These are phyloP conservation scores for Silene coronaria DNA, from an alignment of 179 eudicot species.

Conservation along the genomic window DNA sequence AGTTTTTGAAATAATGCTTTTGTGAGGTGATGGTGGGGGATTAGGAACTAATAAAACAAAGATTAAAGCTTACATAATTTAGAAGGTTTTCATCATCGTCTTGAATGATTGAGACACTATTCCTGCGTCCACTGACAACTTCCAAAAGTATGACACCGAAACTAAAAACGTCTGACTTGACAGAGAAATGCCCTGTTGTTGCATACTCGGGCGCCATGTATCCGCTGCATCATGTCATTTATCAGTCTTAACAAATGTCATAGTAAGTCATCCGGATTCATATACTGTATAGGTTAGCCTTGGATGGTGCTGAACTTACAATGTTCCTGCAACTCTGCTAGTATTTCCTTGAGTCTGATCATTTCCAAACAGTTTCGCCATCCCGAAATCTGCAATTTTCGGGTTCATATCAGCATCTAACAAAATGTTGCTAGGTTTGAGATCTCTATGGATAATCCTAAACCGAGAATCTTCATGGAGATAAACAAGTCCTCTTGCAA, in stretches of 20 bases:
- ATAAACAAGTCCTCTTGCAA: constrained; percentile 11
- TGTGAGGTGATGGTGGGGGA: neutral
- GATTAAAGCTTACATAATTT: constrained; percentile 16
- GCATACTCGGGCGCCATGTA: constrained; percentile 34
- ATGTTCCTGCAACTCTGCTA: constrained; percentile 24
- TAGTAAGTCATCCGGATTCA: neutral
- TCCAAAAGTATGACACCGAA: constrained; percentile 29
- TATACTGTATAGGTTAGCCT: neutral
- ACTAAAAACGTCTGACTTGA: constrained; percentile 28
- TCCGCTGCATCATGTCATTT: constrained; percentile 20
- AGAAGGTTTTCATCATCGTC: constrained; percentile 19
- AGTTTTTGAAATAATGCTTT: neutral
- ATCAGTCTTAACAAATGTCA: neutral
- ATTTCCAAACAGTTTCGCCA: constrained; percentile 24
- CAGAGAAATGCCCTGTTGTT: constrained; percentile 25
- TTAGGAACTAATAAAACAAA: neutral
- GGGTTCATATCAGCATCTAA: constrained; percentile 22
- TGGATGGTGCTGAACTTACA: neutral
- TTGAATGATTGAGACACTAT: neutral
- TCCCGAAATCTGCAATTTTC: constrained; percentile 29
- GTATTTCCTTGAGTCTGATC: constrained; percentile 24
- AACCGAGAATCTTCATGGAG: constrained; percentile 13
- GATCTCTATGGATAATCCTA: constrained; percentile 4
- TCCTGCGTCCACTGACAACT: constrained; percentile 25
- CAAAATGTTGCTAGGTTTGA: constrained; percentile 22